Evolutionary conservation across 2,329 filamentous ascomycete species (phyloP), one percentile per base, ranked within the genome.

Genomic region (Seiridium cupressi): DNA sequence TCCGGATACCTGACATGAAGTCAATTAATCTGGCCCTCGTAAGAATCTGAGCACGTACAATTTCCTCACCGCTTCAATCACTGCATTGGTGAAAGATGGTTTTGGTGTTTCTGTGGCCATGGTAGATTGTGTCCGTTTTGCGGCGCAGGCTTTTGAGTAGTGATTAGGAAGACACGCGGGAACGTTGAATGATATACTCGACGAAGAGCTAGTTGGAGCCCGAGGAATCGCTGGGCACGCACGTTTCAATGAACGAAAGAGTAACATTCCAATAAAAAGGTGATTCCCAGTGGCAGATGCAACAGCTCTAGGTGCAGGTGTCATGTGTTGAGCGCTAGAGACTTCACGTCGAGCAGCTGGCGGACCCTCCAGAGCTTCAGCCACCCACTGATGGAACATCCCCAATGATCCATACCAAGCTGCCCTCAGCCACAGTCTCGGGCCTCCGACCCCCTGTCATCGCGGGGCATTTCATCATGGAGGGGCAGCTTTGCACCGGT

Each of bases 61-160:
- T 73, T 85, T 88, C 70, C 84, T 86, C 90, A 97, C 93, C 8
- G 91, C 88, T 68, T 81, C 80, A 60, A 96, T 89, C 55, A 96
- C 92, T n/a, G 75, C 70, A 70, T 79, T 74, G 11, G 80, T 84
- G 62, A 85, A 84, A 60, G 65, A 61, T 5, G 66, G 57, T 6
- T 38, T 49, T 32, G 51, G 51, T 18, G 51, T 10, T 32, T 44
- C 26, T 26, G 51, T 55, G 31, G 67, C 59, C 71, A 72, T 72
- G 55, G 58, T 68, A 47, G 44, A 58, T 4, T 42, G 35, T 32
- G 38, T 42, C 13, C 51, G 35, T 32, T 18, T 55, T 55, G 51
- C 4, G 8, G 18, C 8, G 18, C 18, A 26, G 18, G 18, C 18
- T 26, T 26, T 26, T 26, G 18, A 26, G 18, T 26, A 26, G 18